Conservation (phyloP, 441 rosid species). For the Euphorbia schlechtendalii region DNA sequence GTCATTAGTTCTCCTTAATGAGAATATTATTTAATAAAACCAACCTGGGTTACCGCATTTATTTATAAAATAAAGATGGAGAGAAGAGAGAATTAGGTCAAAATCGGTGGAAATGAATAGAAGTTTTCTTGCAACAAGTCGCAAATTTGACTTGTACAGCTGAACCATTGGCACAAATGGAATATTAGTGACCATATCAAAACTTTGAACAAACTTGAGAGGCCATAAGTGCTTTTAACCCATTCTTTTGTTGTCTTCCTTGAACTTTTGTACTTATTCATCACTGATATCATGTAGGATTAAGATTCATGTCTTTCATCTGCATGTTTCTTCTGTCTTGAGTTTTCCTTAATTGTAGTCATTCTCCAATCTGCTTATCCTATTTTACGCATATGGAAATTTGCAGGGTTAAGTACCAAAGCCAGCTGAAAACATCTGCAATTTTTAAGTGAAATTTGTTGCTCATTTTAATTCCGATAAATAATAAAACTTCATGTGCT, state of each 20-base stretch:
- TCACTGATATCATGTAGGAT: neutral
- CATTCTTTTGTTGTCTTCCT: neutral
- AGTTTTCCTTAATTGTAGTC: neutral
- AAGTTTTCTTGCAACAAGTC: neutral
- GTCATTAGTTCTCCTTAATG: neutral
- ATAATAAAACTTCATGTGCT: neutral
- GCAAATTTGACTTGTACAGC: neutral
- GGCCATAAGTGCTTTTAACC: neutral
- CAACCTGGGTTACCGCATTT: neutral
- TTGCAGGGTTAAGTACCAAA: neutral
- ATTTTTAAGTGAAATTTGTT: neutral
- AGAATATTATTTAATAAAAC: neutral
- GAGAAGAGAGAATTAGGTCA: neutral
- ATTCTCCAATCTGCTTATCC: constrained; percentile 1
- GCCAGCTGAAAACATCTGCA: neutral
- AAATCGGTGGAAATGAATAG: neutral
- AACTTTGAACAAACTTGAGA: neutral
- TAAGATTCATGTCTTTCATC: no score
- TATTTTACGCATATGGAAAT: constrained; percentile 2
- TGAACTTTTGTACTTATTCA: constrained; percentile 6
- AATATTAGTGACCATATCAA: neutral
- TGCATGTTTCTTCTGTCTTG: neutral
- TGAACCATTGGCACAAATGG: neutral
- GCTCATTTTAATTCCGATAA: neutral
- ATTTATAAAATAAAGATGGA: neutral